Percentiles rank a stretch among this genome's conserved stretches.
These are phyloP conservation scores for Populus alba DNA, from an alignment of 345 rosid genomes.

Conservation along the genomic window DNA sequence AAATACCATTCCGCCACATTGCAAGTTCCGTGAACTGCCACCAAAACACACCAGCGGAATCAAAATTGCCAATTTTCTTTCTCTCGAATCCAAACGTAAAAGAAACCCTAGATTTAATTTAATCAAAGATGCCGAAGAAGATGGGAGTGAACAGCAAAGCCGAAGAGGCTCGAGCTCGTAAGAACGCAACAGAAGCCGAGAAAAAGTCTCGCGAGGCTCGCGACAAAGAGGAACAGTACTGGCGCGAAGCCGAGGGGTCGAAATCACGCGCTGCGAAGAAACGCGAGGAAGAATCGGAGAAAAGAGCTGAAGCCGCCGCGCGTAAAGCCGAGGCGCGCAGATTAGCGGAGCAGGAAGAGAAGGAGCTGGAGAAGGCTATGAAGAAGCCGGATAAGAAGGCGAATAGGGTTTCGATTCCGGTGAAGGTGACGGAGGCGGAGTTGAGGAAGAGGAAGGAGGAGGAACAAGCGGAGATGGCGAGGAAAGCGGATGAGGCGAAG, in stretches of 20 bases:
- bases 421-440: conserved; percentile 85
- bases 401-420: conserved; percentile 66
- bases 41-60: no score
- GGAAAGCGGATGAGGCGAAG: conserved; percentile 72
- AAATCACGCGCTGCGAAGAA: conserved; percentile 83
- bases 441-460: conserved; percentile 53
- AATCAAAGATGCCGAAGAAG: conserved; percentile 82
- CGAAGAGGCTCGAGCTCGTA: conserved; percentile 80
- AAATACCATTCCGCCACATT: no score
- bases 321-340: conserved; percentile 67
- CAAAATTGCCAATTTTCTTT: neutral
- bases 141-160: conserved; percentile 94
- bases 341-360: conserved; percentile 81
- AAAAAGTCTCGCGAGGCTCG: conserved; percentile 69
- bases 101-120: neutral
- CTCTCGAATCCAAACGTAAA: no score
- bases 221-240: conserved; percentile 83
- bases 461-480: conserved; percentile 63
- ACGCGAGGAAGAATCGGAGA: conserved; percentile 87
- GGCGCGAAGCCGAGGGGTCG: conserved; percentile 91
- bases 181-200: conserved; percentile 66
- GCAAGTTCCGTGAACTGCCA: no score
- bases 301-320: conserved; percentile 71
- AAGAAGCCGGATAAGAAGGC: conserved; percentile 87
- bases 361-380: conserved; percentile 62